Percentiles rank a stretch among this genome's conserved stretches.
phyloP scores from a whole-genome alignment of 306 rosid genomes.

The Pueraria montana region DNA sequence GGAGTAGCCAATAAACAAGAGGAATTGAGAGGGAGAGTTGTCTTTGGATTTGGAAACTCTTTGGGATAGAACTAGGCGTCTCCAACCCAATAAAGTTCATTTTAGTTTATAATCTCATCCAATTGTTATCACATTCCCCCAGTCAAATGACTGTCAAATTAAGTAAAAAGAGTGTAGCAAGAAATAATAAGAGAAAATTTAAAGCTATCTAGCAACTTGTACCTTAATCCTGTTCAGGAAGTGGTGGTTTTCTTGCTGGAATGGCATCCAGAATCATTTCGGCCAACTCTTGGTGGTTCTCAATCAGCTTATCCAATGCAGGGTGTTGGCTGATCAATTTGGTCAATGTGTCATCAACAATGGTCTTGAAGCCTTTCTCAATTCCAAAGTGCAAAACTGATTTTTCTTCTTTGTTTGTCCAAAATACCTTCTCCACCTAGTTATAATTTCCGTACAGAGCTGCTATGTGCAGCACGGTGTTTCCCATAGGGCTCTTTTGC shows the following conservation, averaged over 20 bases:
- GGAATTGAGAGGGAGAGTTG: too few relatives aligned
- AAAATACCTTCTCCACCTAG: background rate
- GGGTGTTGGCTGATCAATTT: background rate
- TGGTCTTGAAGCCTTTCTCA: background rate
- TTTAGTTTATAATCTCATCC: too few relatives aligned
- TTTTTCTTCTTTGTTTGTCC: background rate
- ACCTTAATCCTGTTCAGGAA: too few relatives aligned
- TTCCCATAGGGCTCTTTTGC: background rate
- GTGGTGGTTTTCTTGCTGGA: background rate
- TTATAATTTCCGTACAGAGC: background rate
- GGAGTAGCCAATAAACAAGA: too few relatives aligned
- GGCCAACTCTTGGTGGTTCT: background rate
- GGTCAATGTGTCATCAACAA: background rate
- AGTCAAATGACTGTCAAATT: too few relatives aligned
- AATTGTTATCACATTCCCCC: too few relatives aligned
- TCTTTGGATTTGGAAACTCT: too few relatives aligned
- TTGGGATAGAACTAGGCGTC: too few relatives aligned
- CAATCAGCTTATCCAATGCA: background rate
- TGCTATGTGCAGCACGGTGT: conserved; percentile 15
- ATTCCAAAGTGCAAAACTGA: conserved; percentile 3
- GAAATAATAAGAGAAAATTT: too few relatives aligned
- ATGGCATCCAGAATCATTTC: background rate
- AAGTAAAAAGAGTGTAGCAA: too few relatives aligned
- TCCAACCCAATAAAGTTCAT: too few relatives aligned
- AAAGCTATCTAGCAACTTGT: too few relatives aligned